These are phyloP conservation scores for Hypoxylon crocopeplum DNA, from an alignment of 495 filamentous ascomycete species.

Conservation along the genomic window DNA sequence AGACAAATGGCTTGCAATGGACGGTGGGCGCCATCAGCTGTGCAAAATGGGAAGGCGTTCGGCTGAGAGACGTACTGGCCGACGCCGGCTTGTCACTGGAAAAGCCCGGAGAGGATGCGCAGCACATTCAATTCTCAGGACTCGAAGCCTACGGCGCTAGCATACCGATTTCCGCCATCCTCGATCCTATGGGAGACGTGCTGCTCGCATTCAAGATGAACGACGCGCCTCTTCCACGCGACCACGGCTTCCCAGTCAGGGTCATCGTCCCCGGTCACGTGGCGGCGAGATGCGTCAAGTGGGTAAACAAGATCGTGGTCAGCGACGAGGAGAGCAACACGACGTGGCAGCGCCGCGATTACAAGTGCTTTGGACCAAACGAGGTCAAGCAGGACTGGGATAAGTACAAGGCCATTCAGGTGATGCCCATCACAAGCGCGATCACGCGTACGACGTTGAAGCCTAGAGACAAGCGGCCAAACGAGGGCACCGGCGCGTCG, in stretches of 20 bases:
- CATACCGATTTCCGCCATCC: slow-evolving; percentile 62
- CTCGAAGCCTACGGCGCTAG: slow-evolving; percentile 66
- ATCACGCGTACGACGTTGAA: slow-evolving; percentile 47
- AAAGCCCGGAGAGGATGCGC: slow-evolving; percentile 42
- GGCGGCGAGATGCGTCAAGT: slow-evolving; percentile 70
- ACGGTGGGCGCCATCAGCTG: slow-evolving; percentile 64
- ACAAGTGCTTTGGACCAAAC: slow-evolving; percentile 68
- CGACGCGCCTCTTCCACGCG: slow-evolving; percentile 57
- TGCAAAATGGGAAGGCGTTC: slow-evolving; percentile 67
- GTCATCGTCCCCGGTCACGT: slow-evolving; percentile 67
- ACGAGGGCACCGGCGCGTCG: slow-evolving; percentile 15
- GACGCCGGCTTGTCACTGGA: slow-evolving; percentile 54
- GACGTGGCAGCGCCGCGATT: slow-evolving; percentile 68
- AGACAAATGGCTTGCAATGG: slow-evolving; percentile 67
- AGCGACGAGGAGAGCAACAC: slow-evolving; percentile 63
- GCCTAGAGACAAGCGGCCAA: not conserved
- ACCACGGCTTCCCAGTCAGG: slow-evolving; percentile 67
- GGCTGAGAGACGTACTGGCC: slow-evolving; percentile 62
- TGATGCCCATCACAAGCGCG: slow-evolving; percentile 66
- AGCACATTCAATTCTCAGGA: slow-evolving; percentile 65
- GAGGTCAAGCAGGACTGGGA: slow-evolving; percentile 64
- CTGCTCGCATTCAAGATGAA: slow-evolving; percentile 69
- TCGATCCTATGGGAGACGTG: slow-evolving; percentile 64
- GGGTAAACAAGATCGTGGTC: slow-evolving; percentile 66
- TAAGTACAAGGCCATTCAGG: slow-evolving; percentile 60